Percentiles rank a stretch among this genome's conserved stretches.
phyloP scores from a whole-genome alignment of 1,284 basidiomycete species.

The Tylopilus sp. region DNA sequence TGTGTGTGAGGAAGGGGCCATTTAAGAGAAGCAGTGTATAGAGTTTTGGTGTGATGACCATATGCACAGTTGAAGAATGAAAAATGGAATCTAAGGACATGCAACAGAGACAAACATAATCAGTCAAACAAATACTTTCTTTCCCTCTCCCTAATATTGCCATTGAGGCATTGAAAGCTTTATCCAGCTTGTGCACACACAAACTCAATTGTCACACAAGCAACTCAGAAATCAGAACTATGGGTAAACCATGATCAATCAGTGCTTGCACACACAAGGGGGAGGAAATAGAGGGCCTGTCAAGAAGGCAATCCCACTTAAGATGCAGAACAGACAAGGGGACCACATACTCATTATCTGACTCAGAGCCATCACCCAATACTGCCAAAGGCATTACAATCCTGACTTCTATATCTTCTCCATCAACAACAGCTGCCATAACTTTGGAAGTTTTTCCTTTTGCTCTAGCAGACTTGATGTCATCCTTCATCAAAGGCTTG shows the following conservation, averaged over 20 bases:
- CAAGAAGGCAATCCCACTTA: background rate
- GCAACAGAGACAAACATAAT: no score
- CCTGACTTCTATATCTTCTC: background rate
- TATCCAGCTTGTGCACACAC: no score
- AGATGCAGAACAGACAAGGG: background rate
- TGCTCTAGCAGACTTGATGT: no score
- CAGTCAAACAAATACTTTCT: no score
- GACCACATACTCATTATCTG: background rate
- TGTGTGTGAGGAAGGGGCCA: no score
- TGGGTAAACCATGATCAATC: constrained; percentile 1
- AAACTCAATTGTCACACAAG: background rate
- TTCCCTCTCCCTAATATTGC: no score
- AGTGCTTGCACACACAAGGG: background rate
- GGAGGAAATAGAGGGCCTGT: no score
- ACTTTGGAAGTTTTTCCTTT: no score
- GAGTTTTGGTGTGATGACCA: background rate
- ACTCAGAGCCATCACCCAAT: background rate
- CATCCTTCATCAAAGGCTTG: no score
- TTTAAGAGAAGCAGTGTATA: no score
- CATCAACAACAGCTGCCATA: background rate
- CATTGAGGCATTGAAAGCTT: no score
- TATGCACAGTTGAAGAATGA: background rate
- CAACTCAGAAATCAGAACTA: constrained; percentile 5
- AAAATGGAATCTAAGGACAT: background rate
- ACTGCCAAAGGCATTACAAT: background rate